Base-by-base conservation (phyloP, 2,329 filamentous ascomycete genomes). In the Hymenoscyphus scutula region DNA sequence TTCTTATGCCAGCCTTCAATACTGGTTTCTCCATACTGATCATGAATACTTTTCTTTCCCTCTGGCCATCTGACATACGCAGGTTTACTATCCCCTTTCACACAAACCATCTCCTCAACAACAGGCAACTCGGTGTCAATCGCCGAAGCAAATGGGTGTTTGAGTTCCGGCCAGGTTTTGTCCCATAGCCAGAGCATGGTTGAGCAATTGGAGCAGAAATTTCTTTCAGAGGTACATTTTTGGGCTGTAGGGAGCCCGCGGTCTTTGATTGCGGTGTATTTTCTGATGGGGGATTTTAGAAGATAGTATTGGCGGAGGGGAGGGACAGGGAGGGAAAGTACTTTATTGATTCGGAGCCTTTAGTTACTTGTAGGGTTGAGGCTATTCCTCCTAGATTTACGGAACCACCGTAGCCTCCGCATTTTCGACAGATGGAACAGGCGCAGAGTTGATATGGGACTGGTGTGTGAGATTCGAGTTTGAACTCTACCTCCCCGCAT, bases 161-260 rank as follows among this genome's bases (percentile, higher is more conserved):
- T 79, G 59, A 81, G 60, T 64, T 81, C 78, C 0, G 78, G 79
- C 78, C 78, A 81, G 17, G 76, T 72, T 23, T 74, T 70, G 67
- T 81, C 78, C 76, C 77, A 80, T 3, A 81, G 66, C 79, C 79
- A 80, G 5, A 80, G 70, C 78, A 80, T 80, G 5, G 74, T 74
- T 56, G 78, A 76, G 69, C 79, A 81, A 57, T 78, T 77, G 2
- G 75, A 76, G 67, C 78, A 81, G 64, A 81, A 81, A 65, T 73
- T 79, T 11, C 79, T 74, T 69, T 81, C 77, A 0, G 78, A 80
- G 0, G 72, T 75, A 65, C 75, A 79, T 55, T 68, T 67, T 59
- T 74, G 58, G 58, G 78, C 74, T 1, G 75, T 69, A 0, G 75
- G 68, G 11, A 72, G 79, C 54, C 78, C 78, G 30, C 78, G 76